Conservation (phyloP, 345 rosid genomes). For the Euphorbia tirucalli region DNA sequence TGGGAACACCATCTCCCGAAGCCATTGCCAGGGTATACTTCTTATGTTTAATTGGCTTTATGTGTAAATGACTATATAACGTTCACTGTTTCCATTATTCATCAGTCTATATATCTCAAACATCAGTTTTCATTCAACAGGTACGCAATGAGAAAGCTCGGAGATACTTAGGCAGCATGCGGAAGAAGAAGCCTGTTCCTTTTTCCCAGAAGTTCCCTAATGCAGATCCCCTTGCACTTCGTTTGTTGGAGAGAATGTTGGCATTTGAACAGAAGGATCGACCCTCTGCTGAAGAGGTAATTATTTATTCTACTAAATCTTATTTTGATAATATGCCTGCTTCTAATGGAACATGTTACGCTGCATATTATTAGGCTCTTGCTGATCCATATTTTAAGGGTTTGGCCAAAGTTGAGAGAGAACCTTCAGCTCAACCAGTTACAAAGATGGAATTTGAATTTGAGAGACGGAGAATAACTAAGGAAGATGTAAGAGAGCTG, state of each 20-base stretch:
- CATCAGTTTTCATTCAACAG: slow-evolving; percentile 36
- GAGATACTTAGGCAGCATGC: slow-evolving; percentile 90
- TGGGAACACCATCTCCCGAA: slow-evolving; percentile 92
- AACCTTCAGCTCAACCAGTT: slow-evolving; percentile 94
- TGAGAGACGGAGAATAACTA: slow-evolving; percentile 90
- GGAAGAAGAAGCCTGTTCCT: slow-evolving; percentile 80
- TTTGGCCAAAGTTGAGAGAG: slow-evolving; percentile 91
- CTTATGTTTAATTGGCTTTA: slow-evolving; percentile 7
- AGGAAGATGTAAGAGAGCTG: slow-evolving; percentile 93
- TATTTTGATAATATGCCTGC: slow-evolving; percentile 10
- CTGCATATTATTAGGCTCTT: slow-evolving; percentile 61
- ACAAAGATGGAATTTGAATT: slow-evolving; percentile 95
- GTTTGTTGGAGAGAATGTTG: slow-evolving; percentile 81
- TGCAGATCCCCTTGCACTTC: slow-evolving; percentile 91
- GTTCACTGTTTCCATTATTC: background rate
- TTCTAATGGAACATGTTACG: slow-evolving; percentile 17
- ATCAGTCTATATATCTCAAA: slow-evolving; percentile 17
- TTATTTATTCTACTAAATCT: background rate
- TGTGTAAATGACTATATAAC: slow-evolving; percentile 9
- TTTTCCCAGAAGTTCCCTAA: slow-evolving; percentile 85
- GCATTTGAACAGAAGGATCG: slow-evolving; percentile 94
- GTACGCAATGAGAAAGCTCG: slow-evolving; percentile 97
- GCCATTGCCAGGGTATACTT: slow-evolving; percentile 81
- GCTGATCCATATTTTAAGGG: slow-evolving; percentile 94
- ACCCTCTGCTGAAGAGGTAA: slow-evolving; percentile 90